Percentiles rank a stretch among this genome's conserved stretches.
Evolutionary conservation across 208 protist genomes (phyloP).

Genomic region (Acanthamoeba castellanii): DNA sequence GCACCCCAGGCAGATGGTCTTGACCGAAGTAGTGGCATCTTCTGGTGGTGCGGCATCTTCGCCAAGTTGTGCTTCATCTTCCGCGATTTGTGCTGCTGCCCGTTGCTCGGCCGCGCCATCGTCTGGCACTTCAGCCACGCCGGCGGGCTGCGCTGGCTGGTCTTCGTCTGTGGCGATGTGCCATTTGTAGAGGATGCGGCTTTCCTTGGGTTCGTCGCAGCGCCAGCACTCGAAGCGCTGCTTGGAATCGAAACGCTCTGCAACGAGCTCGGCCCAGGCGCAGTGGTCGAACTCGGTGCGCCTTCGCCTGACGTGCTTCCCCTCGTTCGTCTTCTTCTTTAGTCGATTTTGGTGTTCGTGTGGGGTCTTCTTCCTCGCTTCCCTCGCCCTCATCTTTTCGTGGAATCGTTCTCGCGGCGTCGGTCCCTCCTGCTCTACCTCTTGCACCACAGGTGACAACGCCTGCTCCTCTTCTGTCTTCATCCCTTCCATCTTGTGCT

Average conservation of each 20-base stretch:
- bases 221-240: conserved; percentile 12
- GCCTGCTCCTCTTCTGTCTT: neutral
- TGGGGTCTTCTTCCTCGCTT: neutral
- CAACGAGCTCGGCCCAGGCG: neutral
- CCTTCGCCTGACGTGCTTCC: neutral
- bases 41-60: neutral
- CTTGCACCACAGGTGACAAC: neutral
- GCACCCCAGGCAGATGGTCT: conserved; percentile 45
- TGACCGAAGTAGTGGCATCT: neutral
- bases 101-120: neutral
- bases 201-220: conserved; percentile 47
- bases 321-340: neutral
- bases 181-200: neutral
- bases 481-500: neutral
- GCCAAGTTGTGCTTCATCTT: neutral
- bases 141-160: neutral
- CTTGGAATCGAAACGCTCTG: conserved; percentile 3
- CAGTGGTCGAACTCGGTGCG: conserved; percentile 32
- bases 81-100: neutral
- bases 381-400: neutral
- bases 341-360: neutral
- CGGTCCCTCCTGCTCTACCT: neutral
- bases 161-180: neutral
- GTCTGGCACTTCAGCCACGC: neutral
- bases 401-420: neutral